These are phyloP conservation scores for Bimuria novae-zelandiae DNA, from an alignment of 2,329 filamentous ascomycete species.

Conservation along the genomic window DNA sequence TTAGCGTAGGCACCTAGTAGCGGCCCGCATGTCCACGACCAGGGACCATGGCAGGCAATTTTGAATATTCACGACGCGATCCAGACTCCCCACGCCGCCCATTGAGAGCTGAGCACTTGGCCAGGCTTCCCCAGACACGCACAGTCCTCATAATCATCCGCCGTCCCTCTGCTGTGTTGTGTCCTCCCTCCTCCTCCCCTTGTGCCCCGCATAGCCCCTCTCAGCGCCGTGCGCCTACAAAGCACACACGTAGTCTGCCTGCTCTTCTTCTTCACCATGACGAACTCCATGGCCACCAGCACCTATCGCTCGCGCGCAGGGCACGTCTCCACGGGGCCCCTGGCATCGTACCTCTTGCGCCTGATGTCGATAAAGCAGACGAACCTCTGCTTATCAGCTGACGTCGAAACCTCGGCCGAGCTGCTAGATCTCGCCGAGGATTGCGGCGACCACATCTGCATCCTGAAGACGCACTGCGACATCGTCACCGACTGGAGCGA, in stretches of 20 bases:
- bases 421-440: slow-evolving; percentile 62
- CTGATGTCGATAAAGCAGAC: slow-evolving; percentile 56
- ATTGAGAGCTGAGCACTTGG: background rate
- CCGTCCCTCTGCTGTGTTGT: background rate
- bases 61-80: background rate
- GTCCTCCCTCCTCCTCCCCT: background rate
- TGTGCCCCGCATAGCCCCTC: background rate
- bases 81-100: slow-evolving; percentile 1
- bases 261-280: slow-evolving; percentile 31
- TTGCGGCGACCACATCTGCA: slow-evolving; percentile 63
- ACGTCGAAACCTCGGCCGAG: slow-evolving; percentile 60
- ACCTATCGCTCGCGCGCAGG: slow-evolving; percentile 53
- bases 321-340: slow-evolving; percentile 48
- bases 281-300: slow-evolving; percentile 42
- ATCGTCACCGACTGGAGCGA: slow-evolving; percentile 65
- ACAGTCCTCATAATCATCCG: background rate
- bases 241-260: background rate
- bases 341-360: slow-evolving; percentile 55
- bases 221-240: background rate
- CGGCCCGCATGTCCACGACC: background rate
- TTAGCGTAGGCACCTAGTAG: background rate
- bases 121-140: background rate
- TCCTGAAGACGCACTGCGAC: slow-evolving; percentile 66
- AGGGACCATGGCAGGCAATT: slow-evolving; percentile 1
- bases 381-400: slow-evolving; percentile 61